These are phyloP conservation scores for Garcia nutans DNA, from an alignment of 345 rosid species.

Conservation along the genomic window DNA sequence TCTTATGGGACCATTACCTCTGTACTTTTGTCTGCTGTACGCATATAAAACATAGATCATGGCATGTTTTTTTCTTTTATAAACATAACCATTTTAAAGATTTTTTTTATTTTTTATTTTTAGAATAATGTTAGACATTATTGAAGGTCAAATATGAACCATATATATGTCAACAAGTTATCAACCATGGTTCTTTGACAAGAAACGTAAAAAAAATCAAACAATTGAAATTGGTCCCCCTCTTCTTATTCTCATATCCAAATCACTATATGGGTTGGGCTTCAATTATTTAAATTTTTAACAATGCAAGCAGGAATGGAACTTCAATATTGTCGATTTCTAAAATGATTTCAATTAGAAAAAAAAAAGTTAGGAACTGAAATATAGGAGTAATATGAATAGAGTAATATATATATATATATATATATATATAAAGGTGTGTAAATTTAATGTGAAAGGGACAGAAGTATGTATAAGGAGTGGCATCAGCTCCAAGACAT, in stretches of 20 bases:
- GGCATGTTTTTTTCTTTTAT: constrained; percentile 1
- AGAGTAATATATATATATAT: too few species aligned
- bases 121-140: neutral
- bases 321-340: too few species aligned
- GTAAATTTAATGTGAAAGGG: constrained; percentile 11
- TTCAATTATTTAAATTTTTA: too few species aligned
- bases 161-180: too few species aligned
- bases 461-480: neutral
- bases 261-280: neutral
- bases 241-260: neutral
- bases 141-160: neutral
- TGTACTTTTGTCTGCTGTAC: neutral
- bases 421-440: too few species aligned
- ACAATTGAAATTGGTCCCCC: neutral
- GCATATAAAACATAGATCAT: constrained; percentile 11
- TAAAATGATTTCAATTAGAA: too few species aligned
- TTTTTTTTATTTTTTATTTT: too few species aligned
- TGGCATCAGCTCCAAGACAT: neutral
- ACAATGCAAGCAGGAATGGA: too few species aligned
- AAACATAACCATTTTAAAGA: neutral
- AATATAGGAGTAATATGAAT: too few species aligned
- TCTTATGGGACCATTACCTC: constrained; percentile 15
- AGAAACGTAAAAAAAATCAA: neutral
- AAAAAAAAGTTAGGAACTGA: too few species aligned
- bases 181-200: neutral